These are phyloP conservation scores for Neopestalotiopsis sp. DNA, from an alignment of 2,329 filamentous ascomycete genomes.

Conservation along the genomic window DNA sequence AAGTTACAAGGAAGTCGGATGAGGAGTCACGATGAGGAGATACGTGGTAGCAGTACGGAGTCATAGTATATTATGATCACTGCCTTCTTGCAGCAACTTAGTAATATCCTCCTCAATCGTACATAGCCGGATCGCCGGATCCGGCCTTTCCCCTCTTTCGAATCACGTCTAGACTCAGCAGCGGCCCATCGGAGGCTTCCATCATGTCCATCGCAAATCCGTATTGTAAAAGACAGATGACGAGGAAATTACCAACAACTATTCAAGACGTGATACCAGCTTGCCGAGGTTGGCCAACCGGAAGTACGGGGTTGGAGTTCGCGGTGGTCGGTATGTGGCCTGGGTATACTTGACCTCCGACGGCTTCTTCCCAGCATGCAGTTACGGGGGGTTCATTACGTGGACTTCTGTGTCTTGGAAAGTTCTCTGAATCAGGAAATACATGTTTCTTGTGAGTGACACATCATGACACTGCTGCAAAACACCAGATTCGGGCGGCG, in stretches of 20 bases:
- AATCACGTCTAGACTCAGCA: conserved; percentile 1
- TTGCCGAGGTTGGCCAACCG: neutral
- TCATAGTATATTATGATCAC: neutral
- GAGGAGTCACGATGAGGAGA: neutral
- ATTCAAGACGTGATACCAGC: neutral
- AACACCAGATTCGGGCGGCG: neutral
- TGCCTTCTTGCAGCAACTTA: neutral
- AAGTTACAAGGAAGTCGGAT: neutral
- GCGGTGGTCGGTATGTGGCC: neutral
- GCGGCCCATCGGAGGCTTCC: neutral
- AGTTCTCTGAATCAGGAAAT: neutral
- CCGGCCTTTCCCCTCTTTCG: conserved; percentile 12
- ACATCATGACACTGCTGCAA: neutral
- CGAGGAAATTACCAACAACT: conserved; percentile 2
- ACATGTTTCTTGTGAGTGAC: neutral
- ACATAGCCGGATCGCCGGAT: conserved; percentile 11
- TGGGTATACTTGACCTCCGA: neutral
- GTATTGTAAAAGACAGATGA: neutral
- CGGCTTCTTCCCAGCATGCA: neutral
- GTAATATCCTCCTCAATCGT: conserved; percentile 1
- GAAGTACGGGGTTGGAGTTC: neutral
- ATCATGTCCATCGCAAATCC: neutral
- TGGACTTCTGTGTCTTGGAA: neutral
- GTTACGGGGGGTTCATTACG: neutral
- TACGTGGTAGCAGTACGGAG: neutral